Evolutionary conservation across 495 filamentous ascomycete species (phyloP).

Genomic region (Glonium stellatum): DNA sequence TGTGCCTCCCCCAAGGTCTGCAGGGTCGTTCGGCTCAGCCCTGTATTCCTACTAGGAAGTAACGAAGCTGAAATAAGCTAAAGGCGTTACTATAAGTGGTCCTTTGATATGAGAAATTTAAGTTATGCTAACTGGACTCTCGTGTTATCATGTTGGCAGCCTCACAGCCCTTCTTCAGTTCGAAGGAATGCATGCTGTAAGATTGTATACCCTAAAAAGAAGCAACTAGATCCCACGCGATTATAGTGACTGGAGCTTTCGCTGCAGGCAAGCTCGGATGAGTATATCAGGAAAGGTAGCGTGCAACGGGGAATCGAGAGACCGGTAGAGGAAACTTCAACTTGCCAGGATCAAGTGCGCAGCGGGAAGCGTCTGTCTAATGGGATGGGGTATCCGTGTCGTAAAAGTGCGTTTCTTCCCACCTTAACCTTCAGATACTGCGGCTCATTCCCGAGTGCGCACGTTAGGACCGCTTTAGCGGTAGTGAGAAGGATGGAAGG

Average conservation of each 20-base stretch:
- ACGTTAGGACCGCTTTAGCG: neutral
- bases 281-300: no score
- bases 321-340: no score
- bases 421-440: neutral
- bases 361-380: neutral
- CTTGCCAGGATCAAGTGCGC: neutral
- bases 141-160: no score
- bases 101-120: neutral
- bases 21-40: neutral
- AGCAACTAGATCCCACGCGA: no score
- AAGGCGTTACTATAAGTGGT: neutral
- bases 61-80: neutral
- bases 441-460: neutral
- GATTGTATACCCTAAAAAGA: no score
- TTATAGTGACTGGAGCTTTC: no score
- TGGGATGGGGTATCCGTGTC: neutral
- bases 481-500: neutral
- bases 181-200: no score
- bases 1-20: neutral
- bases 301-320: no score
- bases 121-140: no score
- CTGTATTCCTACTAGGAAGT: neutral
- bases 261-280: no score
- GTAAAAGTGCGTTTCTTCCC: neutral
- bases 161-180: no score